Evolutionary conservation across 345 rosid species (phyloP).

Genomic region (Acer yangbiense): DNA sequence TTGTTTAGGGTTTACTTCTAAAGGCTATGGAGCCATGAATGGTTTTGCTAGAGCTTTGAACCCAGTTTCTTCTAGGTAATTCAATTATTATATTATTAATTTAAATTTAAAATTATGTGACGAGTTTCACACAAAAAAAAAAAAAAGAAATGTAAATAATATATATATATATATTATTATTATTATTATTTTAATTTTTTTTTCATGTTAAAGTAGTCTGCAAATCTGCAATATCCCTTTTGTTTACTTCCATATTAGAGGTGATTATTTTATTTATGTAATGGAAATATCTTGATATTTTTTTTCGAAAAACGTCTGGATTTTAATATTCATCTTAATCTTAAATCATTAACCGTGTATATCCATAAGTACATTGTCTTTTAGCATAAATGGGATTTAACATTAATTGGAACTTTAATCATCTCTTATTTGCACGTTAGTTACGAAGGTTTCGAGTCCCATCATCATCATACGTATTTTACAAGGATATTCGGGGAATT

Average conservation of each 20-base stretch:
- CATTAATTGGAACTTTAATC: no score
- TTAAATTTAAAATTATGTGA: background rate
- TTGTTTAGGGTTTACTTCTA: slow-evolving; percentile 93
- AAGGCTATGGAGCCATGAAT: slow-evolving; percentile 91
- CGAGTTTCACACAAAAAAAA: background rate
- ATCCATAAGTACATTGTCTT: no score
- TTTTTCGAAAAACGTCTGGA: no score
- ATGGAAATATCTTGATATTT: background rate
- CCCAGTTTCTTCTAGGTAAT: slow-evolving; percentile 87
- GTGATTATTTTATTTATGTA: background rate
- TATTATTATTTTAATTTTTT: no score
- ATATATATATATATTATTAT: background rate
- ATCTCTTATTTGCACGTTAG: no score
- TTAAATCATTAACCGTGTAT: no score
- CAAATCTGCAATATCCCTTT: slow-evolving; percentile 6
- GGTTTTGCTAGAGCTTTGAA: slow-evolving; percentile 87
- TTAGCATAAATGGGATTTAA: no score
- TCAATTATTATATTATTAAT: background rate
- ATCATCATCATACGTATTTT: no score
- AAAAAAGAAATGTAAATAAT: slow-evolving; percentile 24
- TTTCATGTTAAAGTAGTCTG: background rate
- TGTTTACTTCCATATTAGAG: background rate
- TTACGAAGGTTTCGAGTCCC: no score
- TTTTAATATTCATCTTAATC: no score
- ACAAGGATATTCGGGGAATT: no score